Conservation (phyloP, 257 asterid genomes). For the Thymus mandschuricus region DNA sequence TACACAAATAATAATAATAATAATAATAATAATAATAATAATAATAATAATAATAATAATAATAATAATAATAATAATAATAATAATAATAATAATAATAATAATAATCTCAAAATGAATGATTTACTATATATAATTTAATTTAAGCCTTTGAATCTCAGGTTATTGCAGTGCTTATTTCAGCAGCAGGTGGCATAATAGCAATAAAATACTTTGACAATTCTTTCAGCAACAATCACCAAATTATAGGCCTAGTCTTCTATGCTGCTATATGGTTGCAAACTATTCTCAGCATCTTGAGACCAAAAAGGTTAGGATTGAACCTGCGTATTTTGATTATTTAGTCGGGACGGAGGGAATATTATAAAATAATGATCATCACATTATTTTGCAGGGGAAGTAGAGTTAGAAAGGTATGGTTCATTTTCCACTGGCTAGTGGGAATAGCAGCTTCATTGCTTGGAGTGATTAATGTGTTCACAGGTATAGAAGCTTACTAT, state of each 20-base stretch:
- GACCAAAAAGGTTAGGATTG: constrained; percentile 58
- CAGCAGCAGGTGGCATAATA: constrained; percentile 67
- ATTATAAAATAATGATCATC: too few species aligned
- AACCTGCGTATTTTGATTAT: too few species aligned
- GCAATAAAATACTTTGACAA: constrained; percentile 69
- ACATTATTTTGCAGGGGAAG: constrained; percentile 51
- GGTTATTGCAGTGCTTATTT: constrained; percentile 61
- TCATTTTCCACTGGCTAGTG: constrained; percentile 68
- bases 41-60: too few species aligned
- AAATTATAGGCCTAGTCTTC: constrained; percentile 66
- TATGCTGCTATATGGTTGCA: constrained; percentile 68
- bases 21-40: too few species aligned
- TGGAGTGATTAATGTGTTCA: constrained; percentile 66
- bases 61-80: too few species aligned
- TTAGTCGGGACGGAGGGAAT: too few species aligned
- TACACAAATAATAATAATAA: neutral
- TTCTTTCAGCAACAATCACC: constrained; percentile 71
- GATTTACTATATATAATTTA: too few species aligned
- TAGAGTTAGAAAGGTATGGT: constrained; percentile 65
- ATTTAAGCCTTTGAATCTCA: constrained; percentile 25
- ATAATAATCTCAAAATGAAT: neutral
- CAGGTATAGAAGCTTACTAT: constrained; percentile 73
- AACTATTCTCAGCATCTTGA: constrained; percentile 56
- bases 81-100: too few species aligned
- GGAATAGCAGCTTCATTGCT: constrained; percentile 61